These are phyloP conservation scores for Mycena metata DNA, from an alignment of 768 basidiomycete genomes.

Conservation along the genomic window DNA sequence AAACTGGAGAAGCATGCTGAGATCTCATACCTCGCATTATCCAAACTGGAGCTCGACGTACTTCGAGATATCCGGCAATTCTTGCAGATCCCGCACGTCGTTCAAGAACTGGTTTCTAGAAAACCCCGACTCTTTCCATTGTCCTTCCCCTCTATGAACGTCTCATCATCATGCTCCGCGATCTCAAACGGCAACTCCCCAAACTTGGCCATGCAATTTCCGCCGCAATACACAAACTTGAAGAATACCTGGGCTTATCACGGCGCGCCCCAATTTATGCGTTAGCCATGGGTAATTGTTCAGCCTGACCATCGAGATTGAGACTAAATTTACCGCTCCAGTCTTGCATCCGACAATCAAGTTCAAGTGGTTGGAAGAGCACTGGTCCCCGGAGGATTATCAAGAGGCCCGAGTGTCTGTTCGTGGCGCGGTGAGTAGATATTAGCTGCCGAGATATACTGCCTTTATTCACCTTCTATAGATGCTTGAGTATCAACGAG, in stretches of 20 bases:
- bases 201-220: slow-evolving; percentile 45
- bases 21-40: slow-evolving; percentile 32
- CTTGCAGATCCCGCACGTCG: slow-evolving; percentile 44
- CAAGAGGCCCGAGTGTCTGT: slow-evolving; percentile 37
- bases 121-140: slow-evolving; percentile 50
- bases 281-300: slow-evolving; percentile 48
- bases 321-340: slow-evolving; percentile 12
- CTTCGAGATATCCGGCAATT: slow-evolving; percentile 48
- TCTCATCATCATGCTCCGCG: slow-evolving; percentile 41
- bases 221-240: slow-evolving; percentile 46
- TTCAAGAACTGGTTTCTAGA: slow-evolving; percentile 53
- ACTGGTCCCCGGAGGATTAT: slow-evolving; percentile 33
- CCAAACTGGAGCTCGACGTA: slow-evolving; percentile 34
- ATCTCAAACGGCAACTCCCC: slow-evolving; percentile 37
- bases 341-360: slow-evolving; percentile 42
- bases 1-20: slow-evolving; percentile 37
- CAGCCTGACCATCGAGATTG: not conserved
- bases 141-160: slow-evolving; percentile 50
- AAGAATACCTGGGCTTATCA: slow-evolving; percentile 46
- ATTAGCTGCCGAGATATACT: too few relatives aligned
- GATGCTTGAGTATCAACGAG: too few relatives aligned
- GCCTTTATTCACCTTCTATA: too few relatives aligned
- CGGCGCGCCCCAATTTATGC: slow-evolving; percentile 46
- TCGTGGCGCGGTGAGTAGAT: slow-evolving; percentile 37
- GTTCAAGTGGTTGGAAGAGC: slow-evolving; percentile 36